A percentile compares a stretch with the other conserved stretches of the same genome.
Conservation (phyloP, 1,284 basidiomycete species). For the Vanrija sp. region DNA sequence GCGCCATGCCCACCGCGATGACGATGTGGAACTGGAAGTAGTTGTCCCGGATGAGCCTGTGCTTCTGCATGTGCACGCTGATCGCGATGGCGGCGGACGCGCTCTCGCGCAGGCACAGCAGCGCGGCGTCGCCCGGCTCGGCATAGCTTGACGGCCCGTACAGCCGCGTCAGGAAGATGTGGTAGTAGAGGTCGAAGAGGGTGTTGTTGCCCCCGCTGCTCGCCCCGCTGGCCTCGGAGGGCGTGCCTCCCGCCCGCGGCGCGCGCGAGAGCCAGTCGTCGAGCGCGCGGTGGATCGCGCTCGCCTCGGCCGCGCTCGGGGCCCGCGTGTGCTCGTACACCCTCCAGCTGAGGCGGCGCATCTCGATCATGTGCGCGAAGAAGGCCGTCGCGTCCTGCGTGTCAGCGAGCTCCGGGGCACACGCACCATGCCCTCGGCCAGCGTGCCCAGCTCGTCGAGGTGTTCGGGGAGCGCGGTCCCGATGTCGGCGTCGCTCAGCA, state of each 20-base stretch:
- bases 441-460: background rate
- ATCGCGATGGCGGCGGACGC: conserved; percentile 1
- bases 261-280: conserved; percentile 7
- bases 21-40: conserved; percentile 8
- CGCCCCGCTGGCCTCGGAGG: no score
- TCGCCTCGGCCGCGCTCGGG: background rate
- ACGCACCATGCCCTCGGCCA: background rate
- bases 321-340: no score
- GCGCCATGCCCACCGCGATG: conserved; percentile 7
- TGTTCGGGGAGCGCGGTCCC: background rate
- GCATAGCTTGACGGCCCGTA: background rate
- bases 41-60: conserved; percentile 5
- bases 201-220: background rate
- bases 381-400: no score
- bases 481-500: conserved; percentile 1
- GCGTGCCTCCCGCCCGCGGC: no score
- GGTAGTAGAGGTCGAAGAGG: conserved; percentile 11
- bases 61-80: background rate
- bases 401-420: no score
- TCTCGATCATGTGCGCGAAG: no score
- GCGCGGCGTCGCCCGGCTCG: background rate
- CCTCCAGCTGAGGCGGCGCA: no score
- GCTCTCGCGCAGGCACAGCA: conserved; percentile 3
- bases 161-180: conserved; percentile 3
- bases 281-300: background rate